phyloP scores from a whole-genome alignment of 305 asterid genomes.

The Caryopteris hybrid region DNA sequence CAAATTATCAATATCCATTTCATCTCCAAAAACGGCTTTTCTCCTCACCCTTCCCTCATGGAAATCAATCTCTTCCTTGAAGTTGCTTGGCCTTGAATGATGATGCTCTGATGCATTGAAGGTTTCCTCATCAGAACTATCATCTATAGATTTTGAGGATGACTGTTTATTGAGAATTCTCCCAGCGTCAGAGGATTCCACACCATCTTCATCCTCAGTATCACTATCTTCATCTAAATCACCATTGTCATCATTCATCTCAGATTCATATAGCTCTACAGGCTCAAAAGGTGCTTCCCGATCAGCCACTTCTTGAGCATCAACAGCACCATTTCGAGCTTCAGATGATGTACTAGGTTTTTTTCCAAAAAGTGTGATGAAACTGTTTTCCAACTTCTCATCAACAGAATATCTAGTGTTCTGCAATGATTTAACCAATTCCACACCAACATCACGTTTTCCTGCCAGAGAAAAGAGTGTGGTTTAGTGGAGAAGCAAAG shows the following conservation, averaged over 20 bases:
- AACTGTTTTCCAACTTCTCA: conserved; percentile 74
- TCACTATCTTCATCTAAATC: conserved; percentile 49
- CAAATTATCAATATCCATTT: conserved; percentile 36
- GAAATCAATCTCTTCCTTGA: conserved; percentile 55
- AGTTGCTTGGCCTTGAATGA: conserved; percentile 26
- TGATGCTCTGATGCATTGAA: conserved; percentile 31
- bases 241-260: conserved; percentile 34
- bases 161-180: conserved; percentile 16
- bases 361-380: conserved; percentile 62
- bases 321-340: conserved; percentile 28
- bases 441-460: conserved; percentile 84
- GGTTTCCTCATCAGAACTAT: conserved; percentile 62
- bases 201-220: conserved; percentile 35
- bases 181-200: conserved; percentile 34
- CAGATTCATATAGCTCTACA: conserved; percentile 33
- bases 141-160: conserved; percentile 28
- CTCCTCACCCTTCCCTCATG: conserved; percentile 90
- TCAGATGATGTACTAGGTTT: conserved; percentile 29
- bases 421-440: conserved; percentile 85
- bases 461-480: conserved; percentile 37
- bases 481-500: conserved; percentile 15
- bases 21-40: conserved; percentile 78
- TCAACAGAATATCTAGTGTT: conserved; percentile 71
- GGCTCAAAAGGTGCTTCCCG: conserved; percentile 35
- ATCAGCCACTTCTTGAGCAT: conserved; percentile 27